phyloP scores from a whole-genome alignment of 495 filamentous ascomycete genomes.

The Platismatia glauca region DNA sequence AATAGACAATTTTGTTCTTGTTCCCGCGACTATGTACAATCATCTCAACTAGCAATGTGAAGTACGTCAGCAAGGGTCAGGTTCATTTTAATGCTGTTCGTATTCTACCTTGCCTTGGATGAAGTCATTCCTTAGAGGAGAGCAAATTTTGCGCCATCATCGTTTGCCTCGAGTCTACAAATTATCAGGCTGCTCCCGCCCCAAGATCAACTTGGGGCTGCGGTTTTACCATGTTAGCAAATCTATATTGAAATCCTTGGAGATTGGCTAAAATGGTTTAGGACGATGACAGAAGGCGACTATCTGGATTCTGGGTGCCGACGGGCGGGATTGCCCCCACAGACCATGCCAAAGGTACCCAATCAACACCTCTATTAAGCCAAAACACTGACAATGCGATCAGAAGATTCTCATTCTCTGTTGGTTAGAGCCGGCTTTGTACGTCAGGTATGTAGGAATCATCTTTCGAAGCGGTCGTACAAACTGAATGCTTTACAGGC shows the following conservation, averaged over 20 bases:
- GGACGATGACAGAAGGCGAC: slow-evolving; percentile 23
- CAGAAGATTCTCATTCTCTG: slow-evolving; percentile 61
- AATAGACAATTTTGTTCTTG: background rate
- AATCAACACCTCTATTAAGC: background rate
- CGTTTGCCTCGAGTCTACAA: background rate
- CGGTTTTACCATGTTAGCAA: slow-evolving; percentile 14
- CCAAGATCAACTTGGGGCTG: background rate
- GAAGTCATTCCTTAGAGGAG: slow-evolving; percentile 1
- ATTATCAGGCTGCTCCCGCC: background rate
- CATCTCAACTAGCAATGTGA: background rate
- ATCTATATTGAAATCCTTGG: no score
- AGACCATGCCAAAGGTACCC: slow-evolving; percentile 4
- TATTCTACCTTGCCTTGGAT: slow-evolving; percentile 1
- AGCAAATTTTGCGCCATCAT: background rate
- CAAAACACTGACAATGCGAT: background rate
- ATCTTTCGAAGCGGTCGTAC: background rate
- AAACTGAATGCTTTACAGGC: slow-evolving; percentile 40
- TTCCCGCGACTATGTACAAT: background rate
- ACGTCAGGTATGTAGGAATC: slow-evolving; percentile 44
- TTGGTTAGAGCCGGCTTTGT: slow-evolving; percentile 73
- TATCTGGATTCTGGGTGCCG: slow-evolving; percentile 24
- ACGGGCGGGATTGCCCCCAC: slow-evolving; percentile 23
- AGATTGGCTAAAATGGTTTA: background rate
- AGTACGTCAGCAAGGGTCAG: background rate
- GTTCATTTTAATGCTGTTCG: no score